A percentile compares a stretch with the other conserved stretches of the same genome.
Conservation (phyloP, 2,329 filamentous ascomycete species). For the Paecilomyces formosus region DNA sequence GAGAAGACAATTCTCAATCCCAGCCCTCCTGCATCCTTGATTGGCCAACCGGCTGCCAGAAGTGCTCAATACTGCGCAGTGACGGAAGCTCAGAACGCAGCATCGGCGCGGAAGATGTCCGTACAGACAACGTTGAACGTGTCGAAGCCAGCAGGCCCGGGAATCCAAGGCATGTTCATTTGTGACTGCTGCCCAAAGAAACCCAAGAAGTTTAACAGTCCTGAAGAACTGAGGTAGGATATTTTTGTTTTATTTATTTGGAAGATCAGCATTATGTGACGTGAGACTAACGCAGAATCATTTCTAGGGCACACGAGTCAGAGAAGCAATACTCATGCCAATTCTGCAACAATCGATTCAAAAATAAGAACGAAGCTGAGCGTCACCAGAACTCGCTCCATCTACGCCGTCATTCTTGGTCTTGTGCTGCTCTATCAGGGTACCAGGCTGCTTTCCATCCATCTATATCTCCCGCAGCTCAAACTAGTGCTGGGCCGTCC, state of each 20-base stretch:
- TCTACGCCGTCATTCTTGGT: slow-evolving; percentile 90
- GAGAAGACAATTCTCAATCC: slow-evolving; percentile 44
- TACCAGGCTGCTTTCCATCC: slow-evolving; percentile 82
- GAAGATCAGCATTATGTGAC: neutral
- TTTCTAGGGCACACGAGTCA: slow-evolving; percentile 68
- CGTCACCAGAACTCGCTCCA: slow-evolving; percentile 94
- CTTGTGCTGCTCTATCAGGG: slow-evolving; percentile 73
- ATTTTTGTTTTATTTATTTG: neutral
- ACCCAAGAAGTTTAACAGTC: slow-evolving; percentile 85
- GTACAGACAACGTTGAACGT: slow-evolving; percentile 25
- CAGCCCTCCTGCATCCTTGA: slow-evolving; percentile 38
- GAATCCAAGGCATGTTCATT: slow-evolving; percentile 56
- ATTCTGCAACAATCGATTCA: slow-evolving; percentile 92
- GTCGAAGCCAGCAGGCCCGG: slow-evolving; percentile 29
- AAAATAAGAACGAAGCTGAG: slow-evolving; percentile 98
- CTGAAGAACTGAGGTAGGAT: slow-evolving; percentile 74
- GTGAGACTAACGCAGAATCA: neutral
- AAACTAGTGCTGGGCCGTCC: slow-evolving; percentile 27
- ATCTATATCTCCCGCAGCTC: slow-evolving; percentile 47
- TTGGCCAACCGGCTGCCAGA: slow-evolving; percentile 29
- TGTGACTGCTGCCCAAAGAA: slow-evolving; percentile 97
- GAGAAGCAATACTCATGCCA: slow-evolving; percentile 95
- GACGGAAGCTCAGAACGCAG: slow-evolving; percentile 32
- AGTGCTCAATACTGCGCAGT: slow-evolving; percentile 26
- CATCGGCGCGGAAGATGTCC: slow-evolving; percentile 42